Evolutionary conservation across 257 asterid genomes (phyloP).

Genomic region (Rehmannia glutinosa): DNA sequence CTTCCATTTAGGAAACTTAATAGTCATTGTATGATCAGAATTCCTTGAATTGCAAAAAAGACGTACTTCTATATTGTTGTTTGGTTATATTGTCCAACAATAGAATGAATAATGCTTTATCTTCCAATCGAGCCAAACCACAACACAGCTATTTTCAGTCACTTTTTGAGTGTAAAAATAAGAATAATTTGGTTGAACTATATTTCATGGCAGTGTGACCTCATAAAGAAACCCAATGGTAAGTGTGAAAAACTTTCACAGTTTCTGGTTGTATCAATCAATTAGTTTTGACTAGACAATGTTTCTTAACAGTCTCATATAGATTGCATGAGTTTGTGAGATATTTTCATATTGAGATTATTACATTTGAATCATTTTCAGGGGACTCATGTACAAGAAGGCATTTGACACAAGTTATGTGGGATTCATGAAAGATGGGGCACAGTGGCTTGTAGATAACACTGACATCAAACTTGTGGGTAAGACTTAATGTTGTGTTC

Average conservation of each 20-base stretch:
- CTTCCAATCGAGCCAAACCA: background rate
- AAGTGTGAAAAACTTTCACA: background rate
- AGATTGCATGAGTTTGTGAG: background rate
- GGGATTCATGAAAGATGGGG: slow-evolving; percentile 94
- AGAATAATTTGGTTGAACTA: background rate
- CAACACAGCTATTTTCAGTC: background rate
- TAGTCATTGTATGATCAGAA: background rate
- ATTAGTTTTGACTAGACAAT: background rate
- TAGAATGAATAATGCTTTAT: background rate
- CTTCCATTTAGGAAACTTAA: background rate
- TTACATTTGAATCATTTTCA: slow-evolving; percentile 26
- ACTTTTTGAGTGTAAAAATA: background rate
- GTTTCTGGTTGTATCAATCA: background rate
- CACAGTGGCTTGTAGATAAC: slow-evolving; percentile 91
- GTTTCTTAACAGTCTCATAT: background rate
- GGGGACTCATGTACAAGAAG: slow-evolving; percentile 84
- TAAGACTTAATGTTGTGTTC: slow-evolving; percentile 20
- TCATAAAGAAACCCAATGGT: too few species aligned
- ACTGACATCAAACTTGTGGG: slow-evolving; percentile 97
- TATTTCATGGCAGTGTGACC: background rate
- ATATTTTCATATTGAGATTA: background rate
- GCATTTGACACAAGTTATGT: slow-evolving; percentile 84
- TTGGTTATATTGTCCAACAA: too few species aligned
- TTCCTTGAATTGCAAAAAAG: background rate
- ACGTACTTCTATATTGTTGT: too few species aligned